Percentiles rank a stretch among this genome's conserved stretches.
Evolutionary conservation across 1,139 yeast species (phyloP).

Genomic region (Neolecta irregularis): DNA sequence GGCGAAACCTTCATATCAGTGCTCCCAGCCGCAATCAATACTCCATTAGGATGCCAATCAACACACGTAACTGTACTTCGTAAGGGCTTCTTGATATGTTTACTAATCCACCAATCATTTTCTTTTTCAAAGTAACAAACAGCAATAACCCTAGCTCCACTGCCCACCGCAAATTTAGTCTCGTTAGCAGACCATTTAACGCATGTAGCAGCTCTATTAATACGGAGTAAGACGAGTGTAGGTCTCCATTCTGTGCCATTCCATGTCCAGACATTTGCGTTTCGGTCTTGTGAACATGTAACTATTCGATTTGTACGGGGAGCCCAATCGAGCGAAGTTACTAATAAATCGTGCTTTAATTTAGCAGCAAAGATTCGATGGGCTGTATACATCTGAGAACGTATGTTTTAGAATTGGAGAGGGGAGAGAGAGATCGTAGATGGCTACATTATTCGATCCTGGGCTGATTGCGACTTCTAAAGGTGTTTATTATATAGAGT

Average conservation of each 20-base stretch:
- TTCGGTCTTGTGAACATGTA: constrained; percentile 95
- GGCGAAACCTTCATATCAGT: constrained; percentile 58
- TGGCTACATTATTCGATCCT: neutral
- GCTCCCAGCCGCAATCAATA: constrained; percentile 77
- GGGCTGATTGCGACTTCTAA: constrained; percentile 3
- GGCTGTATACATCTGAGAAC: constrained; percentile 2
- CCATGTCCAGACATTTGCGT: constrained; percentile 79
- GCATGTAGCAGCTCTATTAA: constrained; percentile 85
- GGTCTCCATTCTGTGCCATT: constrained; percentile 55
- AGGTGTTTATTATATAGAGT: neutral
- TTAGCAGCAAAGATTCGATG: neutral
- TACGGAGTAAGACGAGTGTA: constrained; percentile 78
- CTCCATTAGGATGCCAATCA: constrained; percentile 92
- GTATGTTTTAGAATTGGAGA: neutral
- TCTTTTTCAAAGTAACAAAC: constrained; percentile 91
- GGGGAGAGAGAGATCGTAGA: neutral
- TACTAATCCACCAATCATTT: constrained; percentile 99
- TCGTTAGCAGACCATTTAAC: constrained; percentile 94
- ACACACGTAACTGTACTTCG: constrained; percentile 73
- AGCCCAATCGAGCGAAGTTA: constrained; percentile 88
- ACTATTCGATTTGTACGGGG: constrained; percentile 68
- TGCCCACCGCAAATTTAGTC: constrained; percentile 87
- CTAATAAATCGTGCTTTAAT: constrained; percentile 67
- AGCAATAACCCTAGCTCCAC: constrained; percentile 86
- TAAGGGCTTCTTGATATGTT: constrained; percentile 84